phyloP scores from a whole-genome alignment of 192 early-diverging fungal species.

The Backusella parvicylindrica region DNA sequence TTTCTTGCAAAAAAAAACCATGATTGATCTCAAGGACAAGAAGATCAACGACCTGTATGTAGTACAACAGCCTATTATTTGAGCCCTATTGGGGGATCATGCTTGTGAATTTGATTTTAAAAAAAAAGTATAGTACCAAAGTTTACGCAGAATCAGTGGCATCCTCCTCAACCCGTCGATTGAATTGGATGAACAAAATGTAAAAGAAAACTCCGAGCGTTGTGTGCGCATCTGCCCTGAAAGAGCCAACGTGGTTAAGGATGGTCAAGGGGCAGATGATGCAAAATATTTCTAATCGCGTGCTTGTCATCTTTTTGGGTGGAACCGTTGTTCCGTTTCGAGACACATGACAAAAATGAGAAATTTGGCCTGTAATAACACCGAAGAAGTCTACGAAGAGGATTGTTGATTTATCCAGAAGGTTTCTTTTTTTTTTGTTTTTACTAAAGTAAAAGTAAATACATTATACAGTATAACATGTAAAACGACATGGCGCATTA shows the following conservation, averaged over 20 bases:
- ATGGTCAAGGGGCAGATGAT: slow-evolving; percentile 54
- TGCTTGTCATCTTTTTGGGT: slow-evolving; percentile 68
- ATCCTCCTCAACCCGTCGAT: slow-evolving; percentile 55
- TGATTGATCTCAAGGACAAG: slow-evolving; percentile 60
- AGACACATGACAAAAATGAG: slow-evolving; percentile 68
- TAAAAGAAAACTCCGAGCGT: slow-evolving; percentile 69
- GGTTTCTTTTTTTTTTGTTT: no score
- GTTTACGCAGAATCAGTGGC: slow-evolving; percentile 62
- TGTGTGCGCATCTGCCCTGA: slow-evolving; percentile 56
- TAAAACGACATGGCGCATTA: no score
- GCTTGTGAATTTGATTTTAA: slow-evolving; percentile 70
- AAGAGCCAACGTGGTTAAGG: slow-evolving; percentile 47
- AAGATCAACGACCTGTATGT: slow-evolving; percentile 64
- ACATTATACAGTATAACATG: no score
- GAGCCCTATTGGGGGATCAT: slow-evolving; percentile 75
- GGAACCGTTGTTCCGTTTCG: slow-evolving; percentile 75
- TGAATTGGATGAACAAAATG: slow-evolving; percentile 61
- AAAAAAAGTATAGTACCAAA: slow-evolving; percentile 75
- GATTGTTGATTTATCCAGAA: slow-evolving; percentile 54
- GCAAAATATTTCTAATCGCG: slow-evolving; percentile 64
- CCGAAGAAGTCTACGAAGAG: slow-evolving; percentile 63
- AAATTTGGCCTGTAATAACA: slow-evolving; percentile 53
- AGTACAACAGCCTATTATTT: slow-evolving; percentile 64
- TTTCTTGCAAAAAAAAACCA: slow-evolving; percentile 77
- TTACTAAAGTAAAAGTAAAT: no score